phyloP scores from a whole-genome alignment of 192 early-diverging fungal genomes.

The Pecoramyces ruminantium region DNA sequence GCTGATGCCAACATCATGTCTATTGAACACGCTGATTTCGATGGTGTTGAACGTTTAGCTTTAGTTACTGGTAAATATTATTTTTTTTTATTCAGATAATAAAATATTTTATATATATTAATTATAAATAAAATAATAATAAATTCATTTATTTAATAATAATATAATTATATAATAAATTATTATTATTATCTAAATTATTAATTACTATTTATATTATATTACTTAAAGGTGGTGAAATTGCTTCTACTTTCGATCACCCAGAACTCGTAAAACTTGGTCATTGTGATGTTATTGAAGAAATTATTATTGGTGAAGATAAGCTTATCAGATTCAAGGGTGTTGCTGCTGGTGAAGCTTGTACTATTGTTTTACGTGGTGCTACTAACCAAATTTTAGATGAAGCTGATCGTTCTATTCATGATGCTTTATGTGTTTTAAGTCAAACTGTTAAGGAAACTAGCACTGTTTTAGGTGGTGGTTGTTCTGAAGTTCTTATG shows the following conservation, averaged over 20 bases:
- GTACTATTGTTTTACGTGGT: constrained; percentile 93
- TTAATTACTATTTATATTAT: background rate
- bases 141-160: background rate
- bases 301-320: constrained; percentile 98
- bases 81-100: no score
- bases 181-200: no score
- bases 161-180: background rate
- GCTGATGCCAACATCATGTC: constrained; percentile 92
- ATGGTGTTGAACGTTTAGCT: constrained; percentile 90
- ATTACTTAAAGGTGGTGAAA: constrained; percentile 58
- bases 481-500: constrained; percentile 96
- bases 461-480: constrained; percentile 83
- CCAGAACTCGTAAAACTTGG: constrained; percentile 91
- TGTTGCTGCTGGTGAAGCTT: constrained; percentile 87
- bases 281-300: constrained; percentile 90
- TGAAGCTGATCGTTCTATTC: constrained; percentile 91
- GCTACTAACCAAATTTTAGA: constrained; percentile 88
- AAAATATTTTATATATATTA: background rate
- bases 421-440: constrained; percentile 90
- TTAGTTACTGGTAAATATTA: constrained; percentile 57
- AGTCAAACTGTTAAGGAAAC: constrained; percentile 90
- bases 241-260: constrained; percentile 94
- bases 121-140: background rate
- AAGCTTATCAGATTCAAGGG: constrained; percentile 93
- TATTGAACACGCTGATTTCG: constrained; percentile 98